Percentiles rank a stretch among this genome's conserved stretches.
Conservation (phyloP, 768 basidiomycete species). For the Leccinum olivaceopallidum region DNA sequence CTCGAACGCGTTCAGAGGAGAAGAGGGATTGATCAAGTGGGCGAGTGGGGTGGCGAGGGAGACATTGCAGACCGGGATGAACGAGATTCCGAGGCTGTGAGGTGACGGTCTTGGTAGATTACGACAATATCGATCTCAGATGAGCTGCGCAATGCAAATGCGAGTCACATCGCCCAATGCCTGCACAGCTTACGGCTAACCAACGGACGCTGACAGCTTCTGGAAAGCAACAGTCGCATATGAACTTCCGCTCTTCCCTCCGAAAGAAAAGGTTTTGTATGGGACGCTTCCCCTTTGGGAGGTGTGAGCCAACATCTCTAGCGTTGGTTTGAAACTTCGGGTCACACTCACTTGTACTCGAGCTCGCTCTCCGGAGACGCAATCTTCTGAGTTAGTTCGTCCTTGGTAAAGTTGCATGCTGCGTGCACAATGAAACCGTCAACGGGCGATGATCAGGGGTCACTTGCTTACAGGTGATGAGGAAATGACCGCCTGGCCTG, state of each 20-base stretch:
- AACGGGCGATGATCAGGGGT: not conserved
- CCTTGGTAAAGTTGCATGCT: conserved; percentile 88
- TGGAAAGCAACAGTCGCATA: conserved; percentile 74
- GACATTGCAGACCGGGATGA: conserved; percentile 63
- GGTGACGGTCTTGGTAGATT: not conserved
- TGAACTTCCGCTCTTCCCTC: conserved; percentile 72
- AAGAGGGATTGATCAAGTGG: conserved; percentile 60
- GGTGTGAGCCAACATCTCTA: not conserved
- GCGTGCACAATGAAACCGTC: not conserved
- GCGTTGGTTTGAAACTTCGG: not conserved
- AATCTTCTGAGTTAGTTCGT: conserved; percentile 63
- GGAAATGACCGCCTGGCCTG: conserved; percentile 65
- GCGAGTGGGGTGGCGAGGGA: conserved; percentile 67
- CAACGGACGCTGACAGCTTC: conserved; percentile 26
- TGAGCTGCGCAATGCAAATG: no score
- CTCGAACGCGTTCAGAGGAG: conserved; percentile 41
- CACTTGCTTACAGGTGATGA: conserved; percentile 71
- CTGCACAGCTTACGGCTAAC: not conserved
- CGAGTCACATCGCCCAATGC: not conserved
- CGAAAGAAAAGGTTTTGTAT: conserved; percentile 73
- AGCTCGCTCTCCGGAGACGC: conserved; percentile 48
- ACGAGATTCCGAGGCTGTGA: conserved; percentile 43
- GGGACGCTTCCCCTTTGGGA: conserved; percentile 63
- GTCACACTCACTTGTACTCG: conserved; percentile 57
- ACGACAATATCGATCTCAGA: not conserved